Conservation (phyloP, 1,284 basidiomycete genomes). For the Cronartium quercuum region DNA sequence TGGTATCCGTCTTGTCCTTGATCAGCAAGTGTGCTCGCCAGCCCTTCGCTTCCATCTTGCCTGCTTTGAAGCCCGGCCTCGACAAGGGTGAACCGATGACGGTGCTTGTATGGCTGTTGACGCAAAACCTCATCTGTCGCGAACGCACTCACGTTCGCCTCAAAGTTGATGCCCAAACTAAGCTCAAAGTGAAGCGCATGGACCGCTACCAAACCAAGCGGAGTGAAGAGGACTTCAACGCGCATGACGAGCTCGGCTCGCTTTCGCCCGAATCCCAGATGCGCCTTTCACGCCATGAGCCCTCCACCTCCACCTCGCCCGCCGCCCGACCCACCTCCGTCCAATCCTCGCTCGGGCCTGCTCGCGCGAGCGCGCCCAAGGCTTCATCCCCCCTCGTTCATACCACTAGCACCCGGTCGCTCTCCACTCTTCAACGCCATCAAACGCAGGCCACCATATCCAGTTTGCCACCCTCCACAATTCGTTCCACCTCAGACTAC, state of each 20-base stretch:
- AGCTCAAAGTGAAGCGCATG: slow-evolving; percentile 14
- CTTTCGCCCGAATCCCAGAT: neutral
- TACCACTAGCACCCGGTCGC: neutral
- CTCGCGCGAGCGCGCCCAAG: neutral
- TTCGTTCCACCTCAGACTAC: neutral
- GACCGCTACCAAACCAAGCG: slow-evolving; percentile 6
- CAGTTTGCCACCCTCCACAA: neutral
- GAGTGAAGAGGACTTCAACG: neutral
- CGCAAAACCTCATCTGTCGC: slow-evolving; percentile 19
- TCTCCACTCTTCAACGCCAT: neutral
- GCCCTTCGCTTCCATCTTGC: slow-evolving; percentile 29
- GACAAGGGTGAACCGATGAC: slow-evolving; percentile 31
- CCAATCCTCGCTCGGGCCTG: neutral
- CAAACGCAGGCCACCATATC: neutral
- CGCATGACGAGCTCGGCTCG: neutral
- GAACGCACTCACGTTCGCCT: slow-evolving; percentile 33
- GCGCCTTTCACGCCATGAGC: neutral
- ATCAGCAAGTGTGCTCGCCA: slow-evolving; percentile 23
- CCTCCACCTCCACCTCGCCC: neutral
- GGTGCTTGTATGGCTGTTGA: slow-evolving; percentile 28
- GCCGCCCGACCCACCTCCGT: neutral
- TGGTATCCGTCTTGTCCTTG: slow-evolving; percentile 22
- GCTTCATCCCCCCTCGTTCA: neutral
- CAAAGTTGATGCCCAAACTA: slow-evolving; percentile 19
- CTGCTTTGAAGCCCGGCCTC: slow-evolving; percentile 6